Evolutionary conservation across 2,329 filamentous ascomycete genomes (phyloP).

Genomic region (Capronia americana): DNA sequence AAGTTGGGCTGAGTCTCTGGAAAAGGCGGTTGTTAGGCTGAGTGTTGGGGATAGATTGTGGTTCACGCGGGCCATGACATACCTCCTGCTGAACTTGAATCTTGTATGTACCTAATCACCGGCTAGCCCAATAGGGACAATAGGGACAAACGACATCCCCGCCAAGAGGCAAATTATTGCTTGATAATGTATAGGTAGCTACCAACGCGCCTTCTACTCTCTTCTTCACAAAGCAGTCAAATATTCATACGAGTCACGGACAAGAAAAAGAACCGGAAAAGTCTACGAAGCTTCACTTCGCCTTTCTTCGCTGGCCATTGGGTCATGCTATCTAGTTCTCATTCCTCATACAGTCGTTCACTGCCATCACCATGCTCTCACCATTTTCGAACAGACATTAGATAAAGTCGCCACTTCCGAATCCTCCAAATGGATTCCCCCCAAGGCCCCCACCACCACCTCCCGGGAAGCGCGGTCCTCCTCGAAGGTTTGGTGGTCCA

Average conservation of each 20-base stretch:
- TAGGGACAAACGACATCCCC: neutral
- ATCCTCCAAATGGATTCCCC: slow-evolving; percentile 63
- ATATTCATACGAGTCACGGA: neutral
- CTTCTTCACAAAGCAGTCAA: neutral
- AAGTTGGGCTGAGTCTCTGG: neutral
- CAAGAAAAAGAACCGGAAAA: neutral
- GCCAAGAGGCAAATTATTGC: slow-evolving; percentile 4
- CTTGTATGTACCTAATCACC: slow-evolving; percentile 1
- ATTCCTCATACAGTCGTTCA: slow-evolving; percentile 4
- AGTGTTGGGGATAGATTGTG: slow-evolving; percentile 7
- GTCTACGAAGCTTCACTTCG: neutral
- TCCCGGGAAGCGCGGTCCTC: slow-evolving; percentile 54
- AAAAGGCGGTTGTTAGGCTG: slow-evolving; percentile 2
- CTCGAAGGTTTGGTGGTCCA: slow-evolving; percentile 57
- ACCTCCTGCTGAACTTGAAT: slow-evolving; percentile 4
- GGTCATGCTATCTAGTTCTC: neutral
- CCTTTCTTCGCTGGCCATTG: neutral
- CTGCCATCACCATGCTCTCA: neutral
- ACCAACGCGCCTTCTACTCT: neutral
- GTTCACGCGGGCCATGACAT: slow-evolving; percentile 10
- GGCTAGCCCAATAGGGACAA: neutral
- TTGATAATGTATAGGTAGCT: neutral
- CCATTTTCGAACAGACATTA: slow-evolving; percentile 14
- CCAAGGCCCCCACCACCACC: slow-evolving; percentile 54
- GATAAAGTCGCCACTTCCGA: slow-evolving; percentile 66